Conservation (phyloP, 164 flowering plant genomes). For the Magnolia sinica region DNA sequence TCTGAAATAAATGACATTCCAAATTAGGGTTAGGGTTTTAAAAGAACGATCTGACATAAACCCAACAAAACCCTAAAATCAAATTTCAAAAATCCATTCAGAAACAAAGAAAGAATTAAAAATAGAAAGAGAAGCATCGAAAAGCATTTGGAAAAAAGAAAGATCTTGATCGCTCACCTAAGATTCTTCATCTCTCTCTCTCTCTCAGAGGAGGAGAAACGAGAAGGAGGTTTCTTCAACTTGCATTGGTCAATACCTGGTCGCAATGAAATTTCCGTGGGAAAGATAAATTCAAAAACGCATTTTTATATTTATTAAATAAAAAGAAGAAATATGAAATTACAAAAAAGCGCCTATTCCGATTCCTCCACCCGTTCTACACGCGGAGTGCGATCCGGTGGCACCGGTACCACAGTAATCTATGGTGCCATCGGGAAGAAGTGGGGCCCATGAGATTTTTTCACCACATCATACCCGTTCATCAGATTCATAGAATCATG, state of each 20-base stretch:
- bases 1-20: neutral
- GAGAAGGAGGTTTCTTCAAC: neutral
- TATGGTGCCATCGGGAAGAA: no score
- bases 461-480: no score
- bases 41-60: neutral
- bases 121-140: neutral
- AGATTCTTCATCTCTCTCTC: neutral
- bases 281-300: neutral
- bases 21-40: neutral
- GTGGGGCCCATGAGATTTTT: no score
- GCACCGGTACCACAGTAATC: no score
- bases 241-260: no score
- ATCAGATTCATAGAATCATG: no score
- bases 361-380: no score
- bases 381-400: no score
- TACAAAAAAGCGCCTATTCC: neutral
- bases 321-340: neutral
- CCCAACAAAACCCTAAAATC: neutral
- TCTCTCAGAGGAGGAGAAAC: neutral
- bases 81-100: neutral
- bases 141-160: neutral
- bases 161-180: neutral
- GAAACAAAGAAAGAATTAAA: neutral
- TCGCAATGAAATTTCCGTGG: neutral
- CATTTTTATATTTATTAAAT: no score